Evolutionary conservation across 1,284 basidiomycete species (phyloP).

Genomic region (Earliella scabrosa): DNA sequence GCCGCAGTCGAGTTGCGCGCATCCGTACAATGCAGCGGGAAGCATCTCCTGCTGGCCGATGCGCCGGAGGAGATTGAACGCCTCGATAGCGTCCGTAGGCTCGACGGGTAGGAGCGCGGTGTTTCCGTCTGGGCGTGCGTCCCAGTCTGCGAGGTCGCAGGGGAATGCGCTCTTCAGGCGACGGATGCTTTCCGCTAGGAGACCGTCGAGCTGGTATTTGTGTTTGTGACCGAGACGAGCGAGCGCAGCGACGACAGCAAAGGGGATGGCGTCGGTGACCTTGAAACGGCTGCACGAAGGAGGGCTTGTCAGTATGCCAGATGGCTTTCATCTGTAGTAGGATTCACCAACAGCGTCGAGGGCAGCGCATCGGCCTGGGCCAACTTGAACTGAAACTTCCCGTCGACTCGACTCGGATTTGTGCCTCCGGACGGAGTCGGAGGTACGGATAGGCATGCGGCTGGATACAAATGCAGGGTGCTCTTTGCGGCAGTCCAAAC

Average conservation of each 20-base stretch:
- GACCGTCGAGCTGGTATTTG: slow-evolving; percentile 9
- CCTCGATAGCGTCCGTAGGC: not conserved
- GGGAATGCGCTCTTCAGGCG: not conserved
- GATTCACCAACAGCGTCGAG: too few relatives aligned
- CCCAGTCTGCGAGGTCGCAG: not conserved
- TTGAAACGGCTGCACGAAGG: not conserved
- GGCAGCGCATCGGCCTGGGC: too few relatives aligned
- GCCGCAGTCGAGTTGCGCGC: not conserved
- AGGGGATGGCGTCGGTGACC: not conserved
- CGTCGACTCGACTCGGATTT: too few relatives aligned
- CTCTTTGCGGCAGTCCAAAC: too few relatives aligned
- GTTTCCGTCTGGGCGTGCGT: not conserved
- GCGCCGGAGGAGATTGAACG: slow-evolving; percentile 2
- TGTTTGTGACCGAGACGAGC: slow-evolving; percentile 6
- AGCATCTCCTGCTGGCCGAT: not conserved
- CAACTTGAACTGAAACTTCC: too few relatives aligned
- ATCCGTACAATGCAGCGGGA: not conserved
- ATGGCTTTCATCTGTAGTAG: too few relatives aligned
- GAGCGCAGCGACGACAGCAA: slow-evolving; percentile 2
- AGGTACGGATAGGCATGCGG: too few relatives aligned
- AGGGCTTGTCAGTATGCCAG: not conserved
- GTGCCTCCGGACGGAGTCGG: too few relatives aligned
- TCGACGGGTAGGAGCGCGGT: not conserved
- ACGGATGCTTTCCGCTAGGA: not conserved
- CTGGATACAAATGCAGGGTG: too few relatives aligned